Evolutionary conservation across 306 rosid species (phyloP).

Genomic region (Cercis canadensis): DNA sequence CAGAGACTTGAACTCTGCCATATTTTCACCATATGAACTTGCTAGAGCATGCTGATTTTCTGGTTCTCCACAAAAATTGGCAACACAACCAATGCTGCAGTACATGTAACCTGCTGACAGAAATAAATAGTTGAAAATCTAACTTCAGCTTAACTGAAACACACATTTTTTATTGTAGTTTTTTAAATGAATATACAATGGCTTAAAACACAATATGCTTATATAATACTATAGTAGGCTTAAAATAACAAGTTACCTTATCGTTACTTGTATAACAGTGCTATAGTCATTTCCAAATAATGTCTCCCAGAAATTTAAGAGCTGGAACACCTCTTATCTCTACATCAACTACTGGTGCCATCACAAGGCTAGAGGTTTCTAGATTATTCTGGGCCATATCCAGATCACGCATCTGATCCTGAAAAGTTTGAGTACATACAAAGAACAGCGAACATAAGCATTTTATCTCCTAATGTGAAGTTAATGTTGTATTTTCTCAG

Average conservation of each 20-base stretch:
- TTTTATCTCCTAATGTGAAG: neutral
- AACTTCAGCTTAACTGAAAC: neutral
- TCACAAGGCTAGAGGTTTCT: slow-evolving; percentile 66
- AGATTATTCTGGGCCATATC: slow-evolving; percentile 71
- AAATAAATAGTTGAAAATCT: too few species aligned
- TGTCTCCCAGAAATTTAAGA: slow-evolving; percentile 87
- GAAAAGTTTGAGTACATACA: slow-evolving; percentile 35
- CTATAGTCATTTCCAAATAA: slow-evolving; percentile 76
- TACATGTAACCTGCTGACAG: neutral
- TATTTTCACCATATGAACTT: slow-evolving; percentile 24
- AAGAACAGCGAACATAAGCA: neutral
- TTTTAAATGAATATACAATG: too few species aligned
- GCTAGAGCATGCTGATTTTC: neutral
- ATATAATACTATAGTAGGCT: slow-evolving; percentile 1
- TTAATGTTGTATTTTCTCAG: neutral
- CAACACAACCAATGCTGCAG: neutral
- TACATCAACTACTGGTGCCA: slow-evolving; percentile 89
- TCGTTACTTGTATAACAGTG: slow-evolving; percentile 18
- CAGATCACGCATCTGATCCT: slow-evolving; percentile 93
- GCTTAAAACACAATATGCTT: neutral
- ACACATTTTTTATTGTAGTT: too few species aligned
- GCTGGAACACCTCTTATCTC: slow-evolving; percentile 99
- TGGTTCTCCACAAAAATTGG: slow-evolving; percentile 11
- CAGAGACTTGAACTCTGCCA: slow-evolving; percentile 13
- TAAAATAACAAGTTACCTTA: slow-evolving; percentile 35